Evolutionary conservation across 2,329 filamentous ascomycete species (phyloP).

Genomic region (Cladosporium sp.): DNA sequence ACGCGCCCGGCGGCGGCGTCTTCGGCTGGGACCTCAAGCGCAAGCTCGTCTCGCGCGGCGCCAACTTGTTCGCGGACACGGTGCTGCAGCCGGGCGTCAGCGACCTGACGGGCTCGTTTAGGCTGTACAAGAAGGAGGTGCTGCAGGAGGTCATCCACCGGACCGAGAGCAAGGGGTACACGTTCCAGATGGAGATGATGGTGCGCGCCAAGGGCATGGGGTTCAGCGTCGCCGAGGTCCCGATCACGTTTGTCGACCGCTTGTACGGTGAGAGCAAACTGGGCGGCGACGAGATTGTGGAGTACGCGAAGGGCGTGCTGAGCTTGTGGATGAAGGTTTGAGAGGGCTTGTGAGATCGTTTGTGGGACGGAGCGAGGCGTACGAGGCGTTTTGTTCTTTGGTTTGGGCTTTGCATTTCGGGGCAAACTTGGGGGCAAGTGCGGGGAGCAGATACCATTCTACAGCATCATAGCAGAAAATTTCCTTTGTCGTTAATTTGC

Average conservation of each 20-base stretch:
- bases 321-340: conserved; percentile 46
- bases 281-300: conserved; percentile 89
- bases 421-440: neutral
- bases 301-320: conserved; percentile 70
- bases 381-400: neutral
- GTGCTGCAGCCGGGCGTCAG: conserved; percentile 88
- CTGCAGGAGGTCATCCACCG: conserved; percentile 82
- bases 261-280: conserved; percentile 94
- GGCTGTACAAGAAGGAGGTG: conserved; percentile 86
- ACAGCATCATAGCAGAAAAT: conserved; percentile 1
- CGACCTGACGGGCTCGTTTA: conserved; percentile 90
- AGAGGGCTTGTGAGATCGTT: neutral
- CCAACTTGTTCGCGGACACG: conserved; percentile 93
- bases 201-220: conserved; percentile 95
- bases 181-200: conserved; percentile 99
- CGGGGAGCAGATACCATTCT: conserved; percentile 11
- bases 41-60: conserved; percentile 71
- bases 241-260: conserved; percentile 92
- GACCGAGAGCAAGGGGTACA: conserved; percentile 95
- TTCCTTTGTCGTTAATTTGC: neutral
- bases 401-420: neutral
- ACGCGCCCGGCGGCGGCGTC: conserved; percentile 78
- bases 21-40: conserved; percentile 92
- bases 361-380: neutral
- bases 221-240: conserved; percentile 87